Evolutionary conservation across 2,329 filamentous ascomycete species (phyloP).

Genomic region (Trichoderma sp.): DNA sequence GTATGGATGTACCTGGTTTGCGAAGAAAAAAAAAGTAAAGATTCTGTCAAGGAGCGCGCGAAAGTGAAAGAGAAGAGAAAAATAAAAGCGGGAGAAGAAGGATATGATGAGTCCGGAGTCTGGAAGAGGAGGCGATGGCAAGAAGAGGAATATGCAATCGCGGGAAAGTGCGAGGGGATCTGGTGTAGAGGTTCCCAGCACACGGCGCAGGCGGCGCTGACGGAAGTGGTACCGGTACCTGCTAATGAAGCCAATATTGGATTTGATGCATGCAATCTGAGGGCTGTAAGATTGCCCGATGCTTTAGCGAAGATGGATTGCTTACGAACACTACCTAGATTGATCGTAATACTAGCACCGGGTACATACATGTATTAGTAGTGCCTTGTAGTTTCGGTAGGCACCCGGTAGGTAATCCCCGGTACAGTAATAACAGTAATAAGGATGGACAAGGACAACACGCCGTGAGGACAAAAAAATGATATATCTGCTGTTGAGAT

Average conservation of each 20-base stretch:
- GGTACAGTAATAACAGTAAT: background rate
- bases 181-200: background rate
- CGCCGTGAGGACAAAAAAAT: background rate
- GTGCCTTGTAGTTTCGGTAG: background rate
- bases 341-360: background rate
- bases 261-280: background rate
- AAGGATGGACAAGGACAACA: background rate
- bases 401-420: background rate
- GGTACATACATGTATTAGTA: background rate
- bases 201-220: background rate
- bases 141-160: background rate
- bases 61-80: background rate
- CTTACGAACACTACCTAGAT: background rate
- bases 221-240: background rate
- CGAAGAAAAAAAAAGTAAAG: slow-evolving; percentile 6
- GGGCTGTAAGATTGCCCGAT: background rate
- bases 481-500: background rate
- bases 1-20: background rate
- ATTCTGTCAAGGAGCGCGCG: background rate
- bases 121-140: slow-evolving; percentile 1
- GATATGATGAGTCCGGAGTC: background rate
- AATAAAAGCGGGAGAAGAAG: background rate
- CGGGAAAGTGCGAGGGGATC: background rate
- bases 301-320: background rate
- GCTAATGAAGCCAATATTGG: background rate